Base-by-base conservation (phyloP, 371 early-diverging fungal species). In the Choanephora cucurbitarum region DNA sequence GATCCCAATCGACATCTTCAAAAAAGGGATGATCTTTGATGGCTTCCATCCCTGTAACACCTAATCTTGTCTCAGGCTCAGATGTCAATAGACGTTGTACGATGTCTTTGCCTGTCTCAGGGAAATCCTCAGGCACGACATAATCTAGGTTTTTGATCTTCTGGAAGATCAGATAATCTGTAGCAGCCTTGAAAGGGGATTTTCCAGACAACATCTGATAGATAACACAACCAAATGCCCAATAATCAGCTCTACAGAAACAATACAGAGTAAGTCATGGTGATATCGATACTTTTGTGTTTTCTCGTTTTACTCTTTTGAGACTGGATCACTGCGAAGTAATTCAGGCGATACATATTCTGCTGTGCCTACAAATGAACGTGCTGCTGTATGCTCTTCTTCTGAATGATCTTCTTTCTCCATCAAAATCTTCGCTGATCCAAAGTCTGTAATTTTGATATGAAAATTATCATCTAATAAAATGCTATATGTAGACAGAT, bases 201-300 rank as follows among this genome's bases (percentile, higher is more conserved):
- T 80, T 75, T 6, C 98, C 99, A 19, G 90, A 83, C 11, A 96
- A 71, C 79, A 99, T 73, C 73, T 99, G 99, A 74, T 89, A 99
- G 4, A 97, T 82, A 14, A 99, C 97, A 73, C 98, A 97, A 2
- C 98, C 99, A 19, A 99, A 69, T 11, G 99, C 95, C 99, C 99
- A 99, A 22, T 94, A 76, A 72, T 99, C 99, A 5, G 96, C 91
- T 48, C 91, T 86, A 51, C 15, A 24, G 11, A 21, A 31, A 22
- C 24, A 14, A 46, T n/a, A n/a, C n/a, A n/a, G n/a, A n/a, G n/a
- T n/a, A n/a, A n/a, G n/a, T n/a, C n/a, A n/a, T n/a, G n/a, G n/a
- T n/a, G n/a, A n/a, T n/a, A n/a, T n/a, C n/a, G n/a, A n/a, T n/a
- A n/a, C n/a, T n/a, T n/a, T n/a, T n/a, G n/a, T n/a, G n/a, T 13